Evolutionary conservation across 2,329 filamentous ascomycete species (phyloP), one percentile per base, ranked within the genome.

Genomic region (Cadophora gregata): DNA sequence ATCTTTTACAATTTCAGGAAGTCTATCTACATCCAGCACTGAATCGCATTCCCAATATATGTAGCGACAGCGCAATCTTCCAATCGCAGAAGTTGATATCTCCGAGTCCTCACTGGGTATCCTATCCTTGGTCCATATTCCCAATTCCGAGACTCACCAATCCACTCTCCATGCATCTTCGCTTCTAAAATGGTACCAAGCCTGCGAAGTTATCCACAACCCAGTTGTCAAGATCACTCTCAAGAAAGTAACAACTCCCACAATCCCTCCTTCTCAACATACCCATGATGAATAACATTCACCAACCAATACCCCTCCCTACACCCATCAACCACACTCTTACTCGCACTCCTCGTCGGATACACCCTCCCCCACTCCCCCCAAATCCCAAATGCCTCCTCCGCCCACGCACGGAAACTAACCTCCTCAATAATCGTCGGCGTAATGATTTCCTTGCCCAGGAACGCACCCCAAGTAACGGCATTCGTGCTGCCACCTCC

Each of bases 391-490:
- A 96, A 99, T 0, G 96, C 95, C 83, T 99, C 96, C 77, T 98
- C 96, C 65, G 89, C 87, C 96, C 96, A 99, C 8, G 94, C 93
- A 69, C 89, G 86, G 84, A 98, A 98, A 77, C 92, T 96, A 61
- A 97, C 93, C 73, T 94, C 92, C 78, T 98, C 95, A 75, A 98
- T 97, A 76, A 98, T 98, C 1, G 95, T 98, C 3, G 95, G 95
- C 25, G 94, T 97, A 66, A 97, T 87, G 76, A 98, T 98, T 79
- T 98, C 95, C 80, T 97, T 97, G 50, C 93, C 93, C 0, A 92
- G 91, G 80, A 98, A 98, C 0, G 93, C 93, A 61, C 95, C 95
- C 95, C 95, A 98, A 0, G 96, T 99, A 1, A 99, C 96, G 0
- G 95, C 93, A 76, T 98, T 97, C 33, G 96, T 95, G 74, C 97